Percentiles rank a stretch among this genome's conserved stretches.
Evolutionary conservation across 805 yeast genomes (phyloP).

Genomic region (Candida ipomoeae): DNA sequence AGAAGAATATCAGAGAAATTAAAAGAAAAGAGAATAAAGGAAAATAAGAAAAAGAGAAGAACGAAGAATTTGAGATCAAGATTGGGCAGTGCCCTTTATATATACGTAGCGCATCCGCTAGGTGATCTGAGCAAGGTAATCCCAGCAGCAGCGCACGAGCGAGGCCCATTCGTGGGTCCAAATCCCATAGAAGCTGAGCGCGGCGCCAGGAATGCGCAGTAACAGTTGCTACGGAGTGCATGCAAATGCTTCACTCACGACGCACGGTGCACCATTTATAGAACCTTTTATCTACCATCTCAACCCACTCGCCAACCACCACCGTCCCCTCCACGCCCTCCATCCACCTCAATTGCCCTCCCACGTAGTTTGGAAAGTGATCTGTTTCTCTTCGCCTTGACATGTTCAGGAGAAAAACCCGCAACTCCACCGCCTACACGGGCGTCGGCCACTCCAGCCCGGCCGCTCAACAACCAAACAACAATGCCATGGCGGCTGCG

Average conservation of each 20-base stretch:
- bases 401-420: constrained; percentile 30
- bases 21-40: too few species aligned
- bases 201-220: constrained; percentile 3
- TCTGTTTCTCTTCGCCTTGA: neutral
- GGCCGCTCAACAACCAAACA: constrained; percentile 31
- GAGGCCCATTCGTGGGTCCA: neutral
- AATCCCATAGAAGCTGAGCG: neutral
- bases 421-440: constrained; percentile 36
- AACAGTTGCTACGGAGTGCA: constrained; percentile 4
- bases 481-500: constrained; percentile 43
- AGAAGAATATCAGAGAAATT: too few species aligned
- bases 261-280: constrained; percentile 1
- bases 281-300: neutral
- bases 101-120: too few species aligned
- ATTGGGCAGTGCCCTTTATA: too few species aligned
- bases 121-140: too few species aligned
- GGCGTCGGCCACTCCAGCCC: constrained; percentile 39
- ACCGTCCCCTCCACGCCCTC: neutral
- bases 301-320: neutral
- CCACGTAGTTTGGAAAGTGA: too few species aligned
- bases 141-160: neutral
- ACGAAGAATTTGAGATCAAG: too few species aligned
- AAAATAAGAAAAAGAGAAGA: too few species aligned
- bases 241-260: constrained; percentile 2
- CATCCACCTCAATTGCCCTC: neutral